phyloP scores from a whole-genome alignment of 176 grass and related monocot genomes.

The Coix lacrymajobi region DNA sequence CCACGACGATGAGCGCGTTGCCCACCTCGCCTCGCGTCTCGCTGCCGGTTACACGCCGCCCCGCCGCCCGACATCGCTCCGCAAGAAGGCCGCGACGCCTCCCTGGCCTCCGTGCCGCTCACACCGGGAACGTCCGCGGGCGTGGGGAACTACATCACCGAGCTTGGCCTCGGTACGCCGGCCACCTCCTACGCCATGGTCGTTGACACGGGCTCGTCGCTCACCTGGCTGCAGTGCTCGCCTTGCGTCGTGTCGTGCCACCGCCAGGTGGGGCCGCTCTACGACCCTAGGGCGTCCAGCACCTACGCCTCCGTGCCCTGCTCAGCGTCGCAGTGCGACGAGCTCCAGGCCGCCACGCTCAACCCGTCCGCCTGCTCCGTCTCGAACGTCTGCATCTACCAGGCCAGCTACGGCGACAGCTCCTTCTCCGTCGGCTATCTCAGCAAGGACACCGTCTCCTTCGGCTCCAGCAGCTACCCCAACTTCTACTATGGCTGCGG shows the following conservation, averaged over 20 bases:
- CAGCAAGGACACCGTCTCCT: constrained; percentile 60
- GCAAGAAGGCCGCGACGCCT: not conserved
- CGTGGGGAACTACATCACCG: constrained; percentile 83
- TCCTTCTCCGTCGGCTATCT: constrained; percentile 81
- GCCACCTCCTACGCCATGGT: constrained; percentile 66
- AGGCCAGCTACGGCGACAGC: constrained; percentile 66
- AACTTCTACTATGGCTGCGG: constrained; percentile 69
- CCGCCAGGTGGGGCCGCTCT: constrained; percentile 50
- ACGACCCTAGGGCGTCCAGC: constrained; percentile 41
- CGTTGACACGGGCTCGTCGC: constrained; percentile 81
- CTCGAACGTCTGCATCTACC: constrained; percentile 68
- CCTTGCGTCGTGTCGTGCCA: constrained; percentile 80
- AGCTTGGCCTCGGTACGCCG: constrained; percentile 61
- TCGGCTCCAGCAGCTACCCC: constrained; percentile 34
- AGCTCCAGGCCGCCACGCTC: constrained; percentile 51
- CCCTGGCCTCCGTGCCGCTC: constrained; percentile 40
- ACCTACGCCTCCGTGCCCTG: constrained; percentile 55
- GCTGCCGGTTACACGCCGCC: not conserved
- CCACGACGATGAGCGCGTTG: constrained; percentile 57
- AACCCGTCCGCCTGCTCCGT: constrained; percentile 56
- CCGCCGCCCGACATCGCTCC: constrained; percentile 32
- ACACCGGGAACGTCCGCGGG: constrained; percentile 52
- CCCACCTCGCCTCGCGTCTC: constrained; percentile 46
- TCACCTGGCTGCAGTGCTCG: constrained; percentile 84
- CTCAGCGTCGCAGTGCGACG: constrained; percentile 43